Base-by-base conservation (phyloP, 352 stramenopile species). In the Globisporangium megalacanthum region DNA sequence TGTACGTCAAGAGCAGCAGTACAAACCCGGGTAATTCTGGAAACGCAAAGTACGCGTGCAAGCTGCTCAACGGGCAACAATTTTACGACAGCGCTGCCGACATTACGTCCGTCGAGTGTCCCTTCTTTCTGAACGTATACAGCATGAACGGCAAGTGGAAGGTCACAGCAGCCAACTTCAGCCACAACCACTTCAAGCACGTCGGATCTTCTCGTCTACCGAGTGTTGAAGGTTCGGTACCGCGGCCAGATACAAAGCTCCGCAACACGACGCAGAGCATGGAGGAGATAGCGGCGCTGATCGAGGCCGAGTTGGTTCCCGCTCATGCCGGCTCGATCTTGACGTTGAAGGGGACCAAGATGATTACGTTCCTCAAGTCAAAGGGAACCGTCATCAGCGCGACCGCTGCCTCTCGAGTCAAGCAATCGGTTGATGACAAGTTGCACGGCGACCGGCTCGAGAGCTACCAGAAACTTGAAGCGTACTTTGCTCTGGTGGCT, bases 331-430 rank as follows among this genome's bases (percentile, higher is more conserved):
- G 47, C 4, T 61, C 33, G 1, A 51, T 47, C 0, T 45, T 7
- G 3, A 42, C 78, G 54, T 73, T 89, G 49, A 96, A 92, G 4
- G 74, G 80, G 4, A 4, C 4, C 25, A 4, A 29, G 25, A 4
- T 29, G 25, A 29, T 29, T 29, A 22, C 37, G 45, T 46, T n/a
- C 13, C 41, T 46, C 9, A 14, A 8, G 41, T 46, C 13, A 8
- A 8, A 7, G 19, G 41, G 41, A 14, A 8, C n/a, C 13, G 19
- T 17, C 14, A 46, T 46, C 11, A 17, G 13, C 11, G 41, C 41
- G 6, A n/a, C 7, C 11, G 41, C 41, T 6, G 41, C 19, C 6
- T 46, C 41, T 6, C 8, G 41, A n/a, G 19, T 46, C 6, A 46
- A 46, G 41, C 41, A 46, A 46, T 14, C 41, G 41, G n/a, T 46